A percentile compares a stretch with the other conserved stretches of the same genome.
Evolutionary conservation across 495 filamentous ascomycete species (phyloP).

Genomic region (Pseudevernia furfuracea): DNA sequence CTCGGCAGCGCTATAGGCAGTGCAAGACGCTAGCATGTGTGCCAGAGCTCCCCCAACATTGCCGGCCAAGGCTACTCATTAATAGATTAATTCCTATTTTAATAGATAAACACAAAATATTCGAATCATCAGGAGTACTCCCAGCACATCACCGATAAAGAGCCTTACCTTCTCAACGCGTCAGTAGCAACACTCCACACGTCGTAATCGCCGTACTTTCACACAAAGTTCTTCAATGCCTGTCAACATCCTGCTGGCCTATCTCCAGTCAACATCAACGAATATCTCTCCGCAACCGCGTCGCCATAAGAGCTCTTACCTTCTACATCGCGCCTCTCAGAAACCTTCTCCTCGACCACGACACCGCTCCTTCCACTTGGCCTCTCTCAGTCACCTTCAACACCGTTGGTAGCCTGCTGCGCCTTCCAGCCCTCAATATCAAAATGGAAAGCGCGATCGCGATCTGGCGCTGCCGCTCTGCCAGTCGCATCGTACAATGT

Average conservation of each 20-base stretch:
- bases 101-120: background rate
- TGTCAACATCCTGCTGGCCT: background rate
- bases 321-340: background rate
- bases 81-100: background rate
- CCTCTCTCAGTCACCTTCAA: background rate
- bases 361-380: background rate
- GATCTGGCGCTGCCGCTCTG: slow-evolving; percentile 50
- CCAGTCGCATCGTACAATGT: slow-evolving; percentile 68
- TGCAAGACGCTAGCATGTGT: slow-evolving; percentile 1
- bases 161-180: background rate
- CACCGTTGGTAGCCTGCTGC: background rate
- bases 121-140: background rate
- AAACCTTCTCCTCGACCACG: background rate
- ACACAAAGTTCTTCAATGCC: background rate
- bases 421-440: slow-evolving; percentile 39
- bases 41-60: background rate
- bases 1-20: background rate
- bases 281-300: background rate
- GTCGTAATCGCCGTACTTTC: background rate
- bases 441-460: slow-evolving; percentile 58
- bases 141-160: background rate
- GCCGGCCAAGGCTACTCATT: background rate
- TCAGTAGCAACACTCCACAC: background rate
- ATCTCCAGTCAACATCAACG: background rate
- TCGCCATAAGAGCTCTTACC: background rate